phyloP scores from a whole-genome alignment of 1,139 yeast genomes.

The Suhomyces atakaporum region DNA sequence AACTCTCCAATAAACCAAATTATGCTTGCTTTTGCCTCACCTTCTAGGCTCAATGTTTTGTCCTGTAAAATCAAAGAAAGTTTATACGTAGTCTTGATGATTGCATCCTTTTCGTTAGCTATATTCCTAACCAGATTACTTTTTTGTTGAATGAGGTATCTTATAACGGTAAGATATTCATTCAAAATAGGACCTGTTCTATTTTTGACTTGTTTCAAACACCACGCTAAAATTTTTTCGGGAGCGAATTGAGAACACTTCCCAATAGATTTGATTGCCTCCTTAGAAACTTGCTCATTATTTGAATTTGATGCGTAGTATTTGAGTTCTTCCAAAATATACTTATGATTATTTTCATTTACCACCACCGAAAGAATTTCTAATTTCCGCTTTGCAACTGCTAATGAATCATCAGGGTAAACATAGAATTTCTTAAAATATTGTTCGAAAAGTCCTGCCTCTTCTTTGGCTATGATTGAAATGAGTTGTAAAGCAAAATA shows the following conservation, averaged over 20 bases:
- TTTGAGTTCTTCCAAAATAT: constrained; percentile 67
- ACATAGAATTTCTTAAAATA: constrained; percentile 57
- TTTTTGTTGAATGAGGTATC: constrained; percentile 69
- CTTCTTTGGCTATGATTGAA: constrained; percentile 34
- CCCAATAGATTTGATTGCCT: constrained; percentile 62
- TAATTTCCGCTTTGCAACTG: constrained; percentile 58
- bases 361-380: constrained; percentile 62
- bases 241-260: constrained; percentile 45
- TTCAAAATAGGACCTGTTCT: constrained; percentile 42
- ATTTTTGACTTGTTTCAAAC: constrained; percentile 33
- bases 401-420: constrained; percentile 54
- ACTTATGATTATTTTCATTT: constrained; percentile 50
- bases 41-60: constrained; percentile 29
- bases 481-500: constrained; percentile 47
- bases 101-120: constrained; percentile 30
- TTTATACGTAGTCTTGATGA: constrained; percentile 38
- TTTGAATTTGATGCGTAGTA: constrained; percentile 54
- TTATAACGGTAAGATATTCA: constrained; percentile 66
- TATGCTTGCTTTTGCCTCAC: constrained; percentile 75
- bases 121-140: constrained; percentile 20
- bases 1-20: constrained; percentile 93
- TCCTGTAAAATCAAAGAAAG: constrained; percentile 37
- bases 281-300: constrained; percentile 41
- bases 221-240: constrained; percentile 43
- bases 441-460: constrained; percentile 49